Percentiles rank a stretch among this genome's conserved stretches.
Evolutionary conservation across 177 flowering plant genomes (phyloP).

Genomic region (Tripterygium wilfordii): DNA sequence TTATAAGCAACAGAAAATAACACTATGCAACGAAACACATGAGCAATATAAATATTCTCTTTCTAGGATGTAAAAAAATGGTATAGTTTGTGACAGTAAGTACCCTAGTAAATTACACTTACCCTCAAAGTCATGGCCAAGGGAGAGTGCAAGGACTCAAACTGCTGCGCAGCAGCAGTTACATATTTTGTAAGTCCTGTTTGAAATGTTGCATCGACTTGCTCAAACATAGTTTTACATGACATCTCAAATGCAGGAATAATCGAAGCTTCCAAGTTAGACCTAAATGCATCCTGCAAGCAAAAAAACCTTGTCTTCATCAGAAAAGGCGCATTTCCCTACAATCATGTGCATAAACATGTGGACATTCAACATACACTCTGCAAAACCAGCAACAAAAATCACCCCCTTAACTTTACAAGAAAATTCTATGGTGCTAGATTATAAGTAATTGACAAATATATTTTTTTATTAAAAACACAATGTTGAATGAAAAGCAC

Average conservation of each 20-base stretch:
- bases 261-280: slow-evolving; percentile 68
- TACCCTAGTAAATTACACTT: no score
- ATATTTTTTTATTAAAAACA: no score
- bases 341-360: background rate
- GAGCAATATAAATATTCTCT: slow-evolving; percentile 1
- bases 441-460: no score
- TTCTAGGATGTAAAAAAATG: no score
- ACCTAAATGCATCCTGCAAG: slow-evolving; percentile 72
- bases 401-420: no score
- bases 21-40: no score
- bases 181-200: slow-evolving; percentile 73
- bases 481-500: no score
- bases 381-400: no score
- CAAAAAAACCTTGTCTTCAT: background rate
- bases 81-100: no score
- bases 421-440: no score
- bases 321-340: background rate
- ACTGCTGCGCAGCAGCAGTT: slow-evolving; percentile 59
- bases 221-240: slow-evolving; percentile 91
- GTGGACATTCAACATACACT: no score
- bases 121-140: slow-evolving; percentile 78
- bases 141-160: slow-evolving; percentile 68
- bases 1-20: no score
- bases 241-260: slow-evolving; percentile 90
- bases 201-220: slow-evolving; percentile 74